Evolutionary conservation across 2,329 filamentous ascomycete genomes (phyloP).

Genomic region (Pseudofabraea citricarpa): DNA sequence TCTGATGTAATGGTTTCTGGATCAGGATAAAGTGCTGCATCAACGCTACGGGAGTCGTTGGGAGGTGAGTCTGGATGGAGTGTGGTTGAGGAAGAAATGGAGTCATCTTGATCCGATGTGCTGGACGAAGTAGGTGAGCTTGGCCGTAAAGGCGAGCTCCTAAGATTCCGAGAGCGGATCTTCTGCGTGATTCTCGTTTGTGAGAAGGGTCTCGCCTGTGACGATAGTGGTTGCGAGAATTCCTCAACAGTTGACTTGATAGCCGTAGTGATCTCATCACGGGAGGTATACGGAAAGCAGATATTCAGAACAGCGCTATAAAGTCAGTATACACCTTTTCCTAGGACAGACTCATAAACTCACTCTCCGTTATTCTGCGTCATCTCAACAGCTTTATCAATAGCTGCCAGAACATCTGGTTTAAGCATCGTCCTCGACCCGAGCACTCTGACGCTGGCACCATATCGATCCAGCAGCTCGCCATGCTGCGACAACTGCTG

Average conservation of each 20-base stretch:
- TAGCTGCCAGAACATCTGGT: constrained; percentile 80
- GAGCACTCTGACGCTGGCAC: constrained; percentile 78
- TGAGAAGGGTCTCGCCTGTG: constrained; percentile 70
- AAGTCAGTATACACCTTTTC: constrained; percentile 8
- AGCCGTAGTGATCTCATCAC: constrained; percentile 89
- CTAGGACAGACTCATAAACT: constrained; percentile 14
- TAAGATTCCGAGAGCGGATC: constrained; percentile 64
- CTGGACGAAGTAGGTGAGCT: constrained; percentile 43
- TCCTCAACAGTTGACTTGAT: constrained; percentile 84
- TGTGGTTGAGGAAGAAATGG: constrained; percentile 57
- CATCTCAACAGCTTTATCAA: constrained; percentile 80
- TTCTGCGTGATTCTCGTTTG: constrained; percentile 83
- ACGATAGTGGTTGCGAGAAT: constrained; percentile 68
- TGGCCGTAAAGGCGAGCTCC: constrained; percentile 20
- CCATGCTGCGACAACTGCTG: constrained; percentile 89
- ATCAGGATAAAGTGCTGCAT: constrained; percentile 52
- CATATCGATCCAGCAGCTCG: constrained; percentile 87
- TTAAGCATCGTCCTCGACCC: constrained; percentile 81
- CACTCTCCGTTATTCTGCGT: constrained; percentile 83
- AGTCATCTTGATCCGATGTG: constrained; percentile 39
- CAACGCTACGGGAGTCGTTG: constrained; percentile 21
- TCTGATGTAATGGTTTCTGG: constrained; percentile 83
- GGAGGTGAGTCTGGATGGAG: constrained; percentile 28
- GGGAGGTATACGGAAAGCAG: constrained; percentile 95
- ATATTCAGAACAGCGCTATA: constrained; percentile 72